Conservation (phyloP, 2,329 filamentous ascomycete genomes). For the Emmonsiellopsis sp. region DNA sequence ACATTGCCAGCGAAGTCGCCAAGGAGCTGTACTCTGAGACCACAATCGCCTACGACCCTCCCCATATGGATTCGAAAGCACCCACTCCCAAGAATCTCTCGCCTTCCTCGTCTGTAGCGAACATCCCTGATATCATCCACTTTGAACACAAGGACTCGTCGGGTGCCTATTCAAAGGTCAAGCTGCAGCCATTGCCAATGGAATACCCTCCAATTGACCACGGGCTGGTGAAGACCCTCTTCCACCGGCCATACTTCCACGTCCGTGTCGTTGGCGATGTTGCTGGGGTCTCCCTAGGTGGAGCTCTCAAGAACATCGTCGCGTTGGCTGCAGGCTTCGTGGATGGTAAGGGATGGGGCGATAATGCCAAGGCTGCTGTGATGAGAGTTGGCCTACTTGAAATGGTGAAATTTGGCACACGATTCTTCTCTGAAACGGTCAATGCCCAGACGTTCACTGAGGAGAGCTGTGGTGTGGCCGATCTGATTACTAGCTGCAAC, state of each 20-base stretch:
- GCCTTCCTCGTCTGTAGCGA: constrained; percentile 43
- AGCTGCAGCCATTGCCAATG: constrained; percentile 64
- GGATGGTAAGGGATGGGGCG: constrained; percentile 90
- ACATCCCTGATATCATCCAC: constrained; percentile 33
- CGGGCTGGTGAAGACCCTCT: constrained; percentile 70
- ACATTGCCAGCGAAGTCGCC: constrained; percentile 92
- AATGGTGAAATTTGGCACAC: constrained; percentile 91
- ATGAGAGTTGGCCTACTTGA: constrained; percentile 95
- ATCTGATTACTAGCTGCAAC: constrained; percentile 88
- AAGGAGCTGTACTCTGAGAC: constrained; percentile 96
- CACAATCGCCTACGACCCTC: constrained; percentile 91
- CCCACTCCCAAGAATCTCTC: constrained; percentile 51
- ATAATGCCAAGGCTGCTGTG: constrained; percentile 97
- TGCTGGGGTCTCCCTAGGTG: constrained; percentile 89
- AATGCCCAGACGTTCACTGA: constrained; percentile 87
- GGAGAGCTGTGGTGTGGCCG: constrained; percentile 87
- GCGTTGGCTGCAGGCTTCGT: constrained; percentile 92
- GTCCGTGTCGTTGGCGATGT: constrained; percentile 90
- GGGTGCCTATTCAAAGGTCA: constrained; percentile 58
- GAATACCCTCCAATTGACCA: constrained; percentile 86
- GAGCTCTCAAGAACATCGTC: constrained; percentile 94
- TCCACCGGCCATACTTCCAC: constrained; percentile 96
- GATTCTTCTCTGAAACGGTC: constrained; percentile 80
- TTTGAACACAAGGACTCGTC: constrained; percentile 61
- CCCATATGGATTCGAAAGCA: constrained; percentile 72